Conservation (phyloP, 1,284 basidiomycete species). For the Cutaneotrichosporon spelunceum region DNA sequence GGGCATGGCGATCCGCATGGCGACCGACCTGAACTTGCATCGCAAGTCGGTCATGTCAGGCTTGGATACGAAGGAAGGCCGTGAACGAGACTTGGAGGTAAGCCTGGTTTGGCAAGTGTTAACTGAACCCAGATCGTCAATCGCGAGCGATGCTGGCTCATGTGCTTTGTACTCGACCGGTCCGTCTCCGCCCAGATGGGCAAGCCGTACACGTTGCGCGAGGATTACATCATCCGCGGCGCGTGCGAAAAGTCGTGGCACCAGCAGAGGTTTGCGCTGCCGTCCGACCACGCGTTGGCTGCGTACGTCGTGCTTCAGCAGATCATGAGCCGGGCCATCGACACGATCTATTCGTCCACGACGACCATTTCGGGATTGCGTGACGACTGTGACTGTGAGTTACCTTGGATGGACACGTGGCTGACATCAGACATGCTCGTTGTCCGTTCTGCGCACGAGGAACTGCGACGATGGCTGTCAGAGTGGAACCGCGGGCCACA, state of each 20-base stretch:
- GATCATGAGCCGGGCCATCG: constrained; percentile 80
- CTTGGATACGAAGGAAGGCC: constrained; percentile 67
- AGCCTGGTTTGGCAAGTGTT: constrained; percentile 3
- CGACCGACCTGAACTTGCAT: constrained; percentile 91
- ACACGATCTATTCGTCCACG: constrained; percentile 82
- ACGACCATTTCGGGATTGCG: constrained; percentile 78
- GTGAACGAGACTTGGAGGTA: constrained; percentile 48
- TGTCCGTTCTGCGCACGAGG: constrained; percentile 47
- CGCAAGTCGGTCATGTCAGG: constrained; percentile 72
- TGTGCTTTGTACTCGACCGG: constrained; percentile 85
- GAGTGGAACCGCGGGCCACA: constrained; percentile 31
- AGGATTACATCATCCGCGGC: constrained; percentile 78
- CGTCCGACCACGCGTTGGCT: constrained; percentile 57
- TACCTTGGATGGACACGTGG: constrained; percentile 57
- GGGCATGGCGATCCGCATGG: constrained; percentile 71
- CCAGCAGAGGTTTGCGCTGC: constrained; percentile 60
- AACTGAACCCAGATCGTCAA: constrained; percentile 67
- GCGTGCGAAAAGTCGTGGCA: constrained; percentile 64
- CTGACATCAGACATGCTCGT: constrained; percentile 40
- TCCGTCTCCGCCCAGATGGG: constrained; percentile 72
- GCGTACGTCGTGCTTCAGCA: constrained; percentile 69
- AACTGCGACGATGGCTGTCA: constrained; percentile 41
- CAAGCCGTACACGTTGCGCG: constrained; percentile 53
- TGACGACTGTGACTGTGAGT: constrained; percentile 75
- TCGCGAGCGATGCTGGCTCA: constrained; percentile 87